Evolutionary conservation across 2,329 filamentous ascomycete genomes (phyloP), one percentile per base, ranked within the genome.

Genomic region (Aspergillus chevalieri): DNA sequence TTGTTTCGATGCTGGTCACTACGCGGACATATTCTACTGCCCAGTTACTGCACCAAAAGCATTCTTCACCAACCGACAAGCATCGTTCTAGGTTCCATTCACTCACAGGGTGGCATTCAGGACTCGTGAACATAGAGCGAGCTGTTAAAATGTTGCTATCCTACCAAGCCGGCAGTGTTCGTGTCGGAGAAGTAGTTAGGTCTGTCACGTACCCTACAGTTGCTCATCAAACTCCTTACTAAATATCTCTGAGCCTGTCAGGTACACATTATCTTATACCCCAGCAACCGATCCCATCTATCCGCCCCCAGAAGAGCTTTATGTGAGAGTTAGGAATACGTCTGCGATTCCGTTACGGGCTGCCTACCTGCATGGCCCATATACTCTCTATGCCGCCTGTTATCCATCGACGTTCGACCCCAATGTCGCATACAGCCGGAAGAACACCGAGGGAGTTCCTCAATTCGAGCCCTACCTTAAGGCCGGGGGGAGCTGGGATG

Each of bases 391-490:
- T 62, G 86, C 91, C 44, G 84, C 91, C 46, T 87, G 90, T 21
- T 95, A 94, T 61, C 89, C 92, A 0, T 79, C 87, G 14, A 82
- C 78, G 43, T 97, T 93, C 74, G 80, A 91, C 61, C 89, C 92
- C 2, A 90, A 95, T 70, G 75, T 78, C 57, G 90, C 89, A 65
- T 84, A 87, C 59, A 81, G 84, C 50, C 78, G 85, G 46, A 79
- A 85, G 1, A 80, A 83, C 47, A 77, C 78, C 47, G 84, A 90
- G 72, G 89, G 88, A 43, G 79, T 86, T 1, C 93, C 93, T 14
- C 87, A 95, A 61, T 98, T 93, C 63, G 93, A 98, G 71, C 92
- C 93, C 43, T 92, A 95, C 75, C 80, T 98, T 65, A 97, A 97
- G 75, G 91, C 93, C 7, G 93, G 91, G 26, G 91, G 89, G 6